A percentile compares a stretch with the other conserved stretches of the same genome.
Conservation (phyloP, 176 grass and related monocot genomes). For the Triticum turgidum region DNA sequence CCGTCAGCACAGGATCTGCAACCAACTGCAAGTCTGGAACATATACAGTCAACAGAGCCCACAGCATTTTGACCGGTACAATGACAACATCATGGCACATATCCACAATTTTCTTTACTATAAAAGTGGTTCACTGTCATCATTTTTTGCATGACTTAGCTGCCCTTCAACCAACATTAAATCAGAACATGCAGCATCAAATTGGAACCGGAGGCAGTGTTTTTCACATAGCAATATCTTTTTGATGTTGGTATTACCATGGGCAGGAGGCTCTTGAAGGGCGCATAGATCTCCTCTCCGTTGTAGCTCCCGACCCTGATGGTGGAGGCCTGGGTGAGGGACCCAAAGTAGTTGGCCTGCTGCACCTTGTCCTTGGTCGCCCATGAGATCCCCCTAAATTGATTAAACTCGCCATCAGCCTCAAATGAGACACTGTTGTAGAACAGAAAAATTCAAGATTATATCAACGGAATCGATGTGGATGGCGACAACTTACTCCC, state of each 20-base stretch:
- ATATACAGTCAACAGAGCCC: neutral
- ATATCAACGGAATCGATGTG: neutral
- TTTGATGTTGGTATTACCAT: slow-evolving; percentile 50
- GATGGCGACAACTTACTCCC: slow-evolving; percentile 52
- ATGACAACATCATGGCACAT: neutral
- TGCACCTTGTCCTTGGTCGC: slow-evolving; percentile 95
- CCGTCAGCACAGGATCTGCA: neutral
- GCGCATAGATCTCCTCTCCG: slow-evolving; percentile 93
- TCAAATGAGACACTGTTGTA: neutral
- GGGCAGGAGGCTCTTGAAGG: slow-evolving; percentile 93
- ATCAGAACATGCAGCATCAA: neutral
- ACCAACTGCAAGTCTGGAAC: neutral
- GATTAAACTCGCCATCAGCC: neutral
- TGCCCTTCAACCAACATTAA: neutral
- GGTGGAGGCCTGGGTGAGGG: slow-evolving; percentile 88
- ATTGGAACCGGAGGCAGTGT: neutral
- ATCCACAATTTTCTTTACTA: neutral
- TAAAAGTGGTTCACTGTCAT: neutral
- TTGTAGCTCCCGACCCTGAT: slow-evolving; percentile 89
- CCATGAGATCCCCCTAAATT: slow-evolving; percentile 91
- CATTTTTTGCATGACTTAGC: neutral
- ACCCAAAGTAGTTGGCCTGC: slow-evolving; percentile 95
- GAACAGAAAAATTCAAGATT: neutral
- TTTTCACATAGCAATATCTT: neutral
- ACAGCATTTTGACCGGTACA: neutral